Evolutionary conservation across 441 rosid species (phyloP).

Genomic region (Brassica balearica): DNA sequence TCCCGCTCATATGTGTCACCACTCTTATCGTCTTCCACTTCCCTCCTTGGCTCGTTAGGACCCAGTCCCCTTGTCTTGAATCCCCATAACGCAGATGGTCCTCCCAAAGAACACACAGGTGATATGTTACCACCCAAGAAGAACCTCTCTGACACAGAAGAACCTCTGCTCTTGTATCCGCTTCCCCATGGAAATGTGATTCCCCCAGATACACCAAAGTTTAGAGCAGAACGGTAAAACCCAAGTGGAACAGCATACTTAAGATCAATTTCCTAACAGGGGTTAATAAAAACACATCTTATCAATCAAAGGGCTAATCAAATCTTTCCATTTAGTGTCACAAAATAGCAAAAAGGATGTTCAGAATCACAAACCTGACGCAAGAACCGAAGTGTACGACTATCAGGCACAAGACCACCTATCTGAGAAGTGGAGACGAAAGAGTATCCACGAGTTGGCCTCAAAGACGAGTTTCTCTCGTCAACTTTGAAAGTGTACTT

Average conservation of each 20-base stretch:
- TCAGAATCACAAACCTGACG: conserved; percentile 66
- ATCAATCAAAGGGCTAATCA: conserved; percentile 18
- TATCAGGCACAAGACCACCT: conserved; percentile 85
- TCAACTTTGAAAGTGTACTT: conserved; percentile 78
- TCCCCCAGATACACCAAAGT: conserved; percentile 76
- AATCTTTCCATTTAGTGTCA: conserved; percentile 4
- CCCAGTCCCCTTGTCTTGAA: conserved; percentile 77
- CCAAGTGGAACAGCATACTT: conserved; percentile 84
- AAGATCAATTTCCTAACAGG: conserved; percentile 69
- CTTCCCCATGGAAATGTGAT: conserved; percentile 74
- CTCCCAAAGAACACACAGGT: conserved; percentile 78
- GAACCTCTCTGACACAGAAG: conserved; percentile 81
- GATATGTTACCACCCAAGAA: conserved; percentile 86
- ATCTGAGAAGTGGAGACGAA: conserved; percentile 73
- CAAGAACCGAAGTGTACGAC: conserved; percentile 68
- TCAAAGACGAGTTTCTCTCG: conserved; percentile 64
- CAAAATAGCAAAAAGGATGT: conserved; percentile 1
- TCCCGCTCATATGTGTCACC: conserved; percentile 54
- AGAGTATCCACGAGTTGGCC: conserved; percentile 82
- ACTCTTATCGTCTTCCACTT: conserved; percentile 46
- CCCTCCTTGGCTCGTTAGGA: conserved; percentile 73
- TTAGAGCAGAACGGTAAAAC: conserved; percentile 69
- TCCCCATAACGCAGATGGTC: conserved; percentile 82
- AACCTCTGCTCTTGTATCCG: conserved; percentile 57
- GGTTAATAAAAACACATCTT: not conserved